Evolutionary conservation across 1,284 basidiomycete genomes (phyloP).

Genomic region (Naganishia cerealis): DNA sequence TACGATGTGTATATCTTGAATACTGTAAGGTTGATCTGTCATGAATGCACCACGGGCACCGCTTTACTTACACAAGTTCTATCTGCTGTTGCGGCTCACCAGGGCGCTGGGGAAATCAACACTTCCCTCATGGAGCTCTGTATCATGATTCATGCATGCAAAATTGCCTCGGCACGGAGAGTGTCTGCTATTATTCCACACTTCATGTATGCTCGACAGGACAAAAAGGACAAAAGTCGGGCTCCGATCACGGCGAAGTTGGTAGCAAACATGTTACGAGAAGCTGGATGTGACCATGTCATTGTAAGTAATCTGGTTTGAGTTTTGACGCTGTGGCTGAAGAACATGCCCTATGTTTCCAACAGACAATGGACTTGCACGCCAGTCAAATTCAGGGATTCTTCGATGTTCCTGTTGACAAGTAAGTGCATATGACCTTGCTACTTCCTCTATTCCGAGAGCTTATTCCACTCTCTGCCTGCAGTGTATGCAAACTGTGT

Average conservation of each 20-base stretch:
- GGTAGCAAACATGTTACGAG: conserved; percentile 98
- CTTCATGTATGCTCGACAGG: conserved; percentile 92
- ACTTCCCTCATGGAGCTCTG: conserved; percentile 92
- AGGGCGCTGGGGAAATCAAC: conserved; percentile 63
- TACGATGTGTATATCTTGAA: conserved; percentile 99
- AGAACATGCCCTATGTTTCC: background rate
- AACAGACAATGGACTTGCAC: conserved; percentile 94
- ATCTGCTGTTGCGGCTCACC: conserved; percentile 9
- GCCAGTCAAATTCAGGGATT: conserved; percentile 99
- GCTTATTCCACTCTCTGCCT: background rate
- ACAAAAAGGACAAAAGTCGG: conserved; percentile 99
- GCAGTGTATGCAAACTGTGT: conserved; percentile 8
- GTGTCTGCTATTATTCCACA: conserved; percentile 95
- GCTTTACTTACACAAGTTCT: background rate
- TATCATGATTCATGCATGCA: conserved; percentile 99
- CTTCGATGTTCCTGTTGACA: conserved; percentile 99
- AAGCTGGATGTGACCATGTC: conserved; percentile 96
- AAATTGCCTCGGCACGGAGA: conserved; percentile 89
- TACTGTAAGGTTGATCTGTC: conserved; percentile 58
- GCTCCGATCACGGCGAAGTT: conserved; percentile 98
- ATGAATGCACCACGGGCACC: background rate
- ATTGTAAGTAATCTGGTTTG: conserved; percentile 67
- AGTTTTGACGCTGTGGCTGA: background rate
- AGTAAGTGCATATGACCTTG: conserved; percentile 64
- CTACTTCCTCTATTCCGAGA: background rate